These are phyloP conservation scores for Gorgonomyces haynaldii DNA, from an alignment of 192 early-diverging fungal species.

Conservation along the genomic window DNA sequence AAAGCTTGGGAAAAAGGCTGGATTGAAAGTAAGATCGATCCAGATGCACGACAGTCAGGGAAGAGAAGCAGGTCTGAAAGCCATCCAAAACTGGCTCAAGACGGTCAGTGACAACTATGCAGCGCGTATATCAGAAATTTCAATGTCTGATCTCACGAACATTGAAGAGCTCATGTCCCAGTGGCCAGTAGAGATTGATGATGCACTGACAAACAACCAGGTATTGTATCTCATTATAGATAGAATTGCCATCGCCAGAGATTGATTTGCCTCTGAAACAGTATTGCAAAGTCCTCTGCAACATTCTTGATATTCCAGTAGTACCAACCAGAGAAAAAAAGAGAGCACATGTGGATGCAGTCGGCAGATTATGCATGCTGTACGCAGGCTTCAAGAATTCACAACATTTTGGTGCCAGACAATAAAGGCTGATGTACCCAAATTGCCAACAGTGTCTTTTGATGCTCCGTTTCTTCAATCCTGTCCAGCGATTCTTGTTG, in stretches of 20 bases:
- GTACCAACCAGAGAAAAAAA: conserved; percentile 8
- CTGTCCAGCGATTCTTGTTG: no score
- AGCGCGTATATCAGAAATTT: conserved; percentile 20
- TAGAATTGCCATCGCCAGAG: conserved; percentile 28
- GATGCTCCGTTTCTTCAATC: no score
- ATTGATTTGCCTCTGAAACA: conserved; percentile 34
- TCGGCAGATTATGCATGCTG: conserved; percentile 41
- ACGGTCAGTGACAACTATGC: conserved; percentile 43
- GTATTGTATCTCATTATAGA: conserved; percentile 14
- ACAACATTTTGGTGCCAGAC: conserved; percentile 32
- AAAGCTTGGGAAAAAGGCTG: neutral
- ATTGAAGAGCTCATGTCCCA: conserved; percentile 51
- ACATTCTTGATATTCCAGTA: conserved; percentile 44
- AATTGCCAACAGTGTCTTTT: no score
- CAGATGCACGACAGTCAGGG: conserved; percentile 14
- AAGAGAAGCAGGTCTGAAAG: conserved; percentile 19
- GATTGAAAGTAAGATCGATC: neutral
- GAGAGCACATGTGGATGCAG: conserved; percentile 21
- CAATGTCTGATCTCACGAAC: conserved; percentile 40
- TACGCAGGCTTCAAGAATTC: conserved; percentile 52
- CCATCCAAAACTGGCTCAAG: conserved; percentile 41
- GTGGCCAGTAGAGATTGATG: conserved; percentile 45
- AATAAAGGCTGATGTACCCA: no score
- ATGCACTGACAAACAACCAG: conserved; percentile 9
- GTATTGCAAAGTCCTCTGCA: conserved; percentile 26